A percentile compares a stretch with the other conserved stretches of the same genome.
These are phyloP conservation scores for Lactarius trivialis DNA, from an alignment of 768 basidiomycete species.

Conservation along the genomic window DNA sequence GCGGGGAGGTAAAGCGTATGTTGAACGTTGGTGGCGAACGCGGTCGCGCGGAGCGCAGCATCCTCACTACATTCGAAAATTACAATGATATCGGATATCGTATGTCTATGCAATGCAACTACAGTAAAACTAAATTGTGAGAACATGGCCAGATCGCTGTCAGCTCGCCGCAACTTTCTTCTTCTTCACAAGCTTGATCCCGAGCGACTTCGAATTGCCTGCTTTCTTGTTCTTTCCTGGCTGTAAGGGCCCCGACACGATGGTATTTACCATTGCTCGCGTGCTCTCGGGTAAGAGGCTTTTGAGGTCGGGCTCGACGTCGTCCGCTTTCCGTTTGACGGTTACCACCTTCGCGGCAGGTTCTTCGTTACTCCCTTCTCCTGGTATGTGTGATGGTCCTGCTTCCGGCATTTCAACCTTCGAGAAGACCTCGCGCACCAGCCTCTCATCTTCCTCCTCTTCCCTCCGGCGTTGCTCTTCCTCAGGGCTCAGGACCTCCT, in stretches of 20 bases:
- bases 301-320: constrained; percentile 64
- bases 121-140: neutral
- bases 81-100: neutral
- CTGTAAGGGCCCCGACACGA: constrained; percentile 34
- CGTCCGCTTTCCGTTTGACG: constrained; percentile 83
- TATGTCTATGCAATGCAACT: neutral
- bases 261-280: constrained; percentile 49
- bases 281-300: constrained; percentile 63
- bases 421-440: constrained; percentile 83
- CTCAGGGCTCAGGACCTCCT: constrained; percentile 74
- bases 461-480: constrained; percentile 60
- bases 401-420: constrained; percentile 46
- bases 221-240: constrained; percentile 56
- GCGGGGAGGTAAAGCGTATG: neutral
- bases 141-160: neutral
- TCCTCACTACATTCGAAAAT: too few species aligned
- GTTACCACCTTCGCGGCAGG: constrained; percentile 41
- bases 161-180: constrained; percentile 13
- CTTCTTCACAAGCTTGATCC: constrained; percentile 24
- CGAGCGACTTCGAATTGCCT: constrained; percentile 23
- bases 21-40: too few species aligned
- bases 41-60: too few species aligned
- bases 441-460: constrained; percentile 88
- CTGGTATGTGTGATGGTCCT: constrained; percentile 5
- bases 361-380: constrained; percentile 25